phyloP scores from a whole-genome alignment of 352 stramenopile genomes.

The Globisporangium mamillatum region DNA sequence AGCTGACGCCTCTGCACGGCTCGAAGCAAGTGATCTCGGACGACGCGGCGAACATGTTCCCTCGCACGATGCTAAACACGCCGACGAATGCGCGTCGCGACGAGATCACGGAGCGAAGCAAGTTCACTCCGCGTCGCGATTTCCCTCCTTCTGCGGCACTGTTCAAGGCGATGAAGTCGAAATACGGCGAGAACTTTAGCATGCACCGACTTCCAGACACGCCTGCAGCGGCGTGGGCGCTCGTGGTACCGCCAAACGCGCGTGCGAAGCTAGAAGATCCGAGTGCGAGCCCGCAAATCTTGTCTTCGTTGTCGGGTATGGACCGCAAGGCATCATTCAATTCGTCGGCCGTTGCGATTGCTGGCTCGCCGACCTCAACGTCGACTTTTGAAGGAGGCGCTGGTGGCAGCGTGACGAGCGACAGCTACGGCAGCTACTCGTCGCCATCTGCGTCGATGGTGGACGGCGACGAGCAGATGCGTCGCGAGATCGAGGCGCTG shows the following conservation, averaged over 20 bases:
- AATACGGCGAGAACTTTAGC: slow-evolving; percentile 77
- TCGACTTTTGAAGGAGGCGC: slow-evolving; percentile 11
- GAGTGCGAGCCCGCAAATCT: slow-evolving; percentile 9
- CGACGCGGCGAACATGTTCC: slow-evolving; percentile 74
- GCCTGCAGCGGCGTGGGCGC: slow-evolving; percentile 68
- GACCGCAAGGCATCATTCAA: slow-evolving; percentile 9
- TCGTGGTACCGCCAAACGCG: slow-evolving; percentile 62
- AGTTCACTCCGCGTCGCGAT: slow-evolving; percentile 75
- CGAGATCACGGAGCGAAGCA: slow-evolving; percentile 77
- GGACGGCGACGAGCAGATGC: slow-evolving; percentile 20
- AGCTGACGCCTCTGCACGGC: slow-evolving; percentile 38
- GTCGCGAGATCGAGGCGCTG: slow-evolving; percentile 18
- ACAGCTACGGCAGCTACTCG: slow-evolving; percentile 16
- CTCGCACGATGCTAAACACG: slow-evolving; percentile 49
- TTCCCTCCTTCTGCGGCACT: slow-evolving; percentile 81
- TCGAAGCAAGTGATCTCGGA: slow-evolving; percentile 56
- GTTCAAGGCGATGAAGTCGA: slow-evolving; percentile 83
- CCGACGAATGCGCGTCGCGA: slow-evolving; percentile 58
- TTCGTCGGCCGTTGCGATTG: slow-evolving; percentile 6
- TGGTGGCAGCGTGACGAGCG: slow-evolving; percentile 19
- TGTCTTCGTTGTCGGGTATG: slow-evolving; percentile 5
- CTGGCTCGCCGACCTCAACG: slow-evolving; percentile 3
- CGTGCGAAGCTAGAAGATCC: slow-evolving; percentile 62
- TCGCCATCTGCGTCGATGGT: slow-evolving; percentile 12
- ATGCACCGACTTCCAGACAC: slow-evolving; percentile 73